Evolutionary conservation across 768 basidiomycete species (phyloP).

Genomic region (Suillus spraguei): DNA sequence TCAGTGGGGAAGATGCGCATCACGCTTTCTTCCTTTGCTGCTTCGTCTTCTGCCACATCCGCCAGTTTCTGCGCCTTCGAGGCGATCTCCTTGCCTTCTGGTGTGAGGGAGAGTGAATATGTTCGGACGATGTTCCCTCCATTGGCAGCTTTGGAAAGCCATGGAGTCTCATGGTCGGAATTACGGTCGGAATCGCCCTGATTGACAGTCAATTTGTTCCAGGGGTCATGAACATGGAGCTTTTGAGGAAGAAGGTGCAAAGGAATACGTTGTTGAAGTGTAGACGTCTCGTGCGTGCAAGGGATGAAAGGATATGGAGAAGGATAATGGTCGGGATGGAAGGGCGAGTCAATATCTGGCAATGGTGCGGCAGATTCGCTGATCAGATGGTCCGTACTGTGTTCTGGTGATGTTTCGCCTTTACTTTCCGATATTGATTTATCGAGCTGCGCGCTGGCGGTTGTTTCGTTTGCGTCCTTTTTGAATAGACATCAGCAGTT

Average conservation of each 20-base stretch:
- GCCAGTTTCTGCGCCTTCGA: conserved; percentile 7
- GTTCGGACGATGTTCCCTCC: conserved; percentile 29
- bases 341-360: conserved; percentile 20
- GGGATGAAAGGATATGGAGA: conserved; percentile 44
- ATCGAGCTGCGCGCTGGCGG: background rate
- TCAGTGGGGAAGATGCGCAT: conserved; percentile 22
- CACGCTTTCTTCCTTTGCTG: conserved; percentile 21
- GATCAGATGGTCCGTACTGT: background rate
- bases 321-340: conserved; percentile 39
- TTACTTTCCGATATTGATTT: background rate
- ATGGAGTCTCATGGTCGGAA: conserved; percentile 16
- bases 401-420: background rate
- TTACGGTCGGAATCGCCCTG: too few relatives aligned
- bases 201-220: conserved; percentile 31
- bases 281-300: conserved; percentile 27
- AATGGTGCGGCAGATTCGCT: background rate
- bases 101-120: conserved; percentile 30
- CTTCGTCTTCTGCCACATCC: conserved; percentile 15
- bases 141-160: conserved; percentile 24
- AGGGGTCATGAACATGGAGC: conserved; percentile 48
- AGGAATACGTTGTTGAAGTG: conserved; percentile 38
- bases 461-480: too few relatives aligned
- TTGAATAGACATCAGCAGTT: too few relatives aligned
- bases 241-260: conserved; percentile 41
- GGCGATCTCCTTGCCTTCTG: background rate